Conservation (phyloP, 1,284 basidiomycete species). For the Boletus mariae region DNA sequence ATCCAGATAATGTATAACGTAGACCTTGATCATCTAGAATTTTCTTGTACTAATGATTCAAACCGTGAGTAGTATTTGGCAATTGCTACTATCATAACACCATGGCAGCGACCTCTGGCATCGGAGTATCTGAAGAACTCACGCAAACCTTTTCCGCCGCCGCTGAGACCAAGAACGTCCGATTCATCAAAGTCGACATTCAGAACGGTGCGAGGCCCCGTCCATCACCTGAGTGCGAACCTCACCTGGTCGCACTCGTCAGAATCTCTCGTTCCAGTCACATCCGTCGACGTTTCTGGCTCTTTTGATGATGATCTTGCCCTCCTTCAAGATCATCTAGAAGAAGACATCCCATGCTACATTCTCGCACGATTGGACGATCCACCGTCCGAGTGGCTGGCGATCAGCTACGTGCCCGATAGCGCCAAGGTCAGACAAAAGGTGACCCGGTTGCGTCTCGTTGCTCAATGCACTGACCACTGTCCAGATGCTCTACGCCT, state of each 20-base stretch:
- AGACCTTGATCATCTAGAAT: constrained; percentile 22
- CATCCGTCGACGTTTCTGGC: constrained; percentile 43
- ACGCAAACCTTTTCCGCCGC: constrained; percentile 54
- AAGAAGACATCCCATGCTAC: constrained; percentile 66
- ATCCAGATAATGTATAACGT: constrained; percentile 33
- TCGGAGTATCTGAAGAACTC: constrained; percentile 53
- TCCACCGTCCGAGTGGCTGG: constrained; percentile 61
- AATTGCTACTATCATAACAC: background rate
- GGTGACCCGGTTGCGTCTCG: constrained; percentile 36
- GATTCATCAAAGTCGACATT: constrained; percentile 75
- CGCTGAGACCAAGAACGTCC: constrained; percentile 44
- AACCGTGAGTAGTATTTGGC: background rate
- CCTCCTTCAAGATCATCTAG: constrained; percentile 53
- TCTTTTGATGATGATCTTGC: constrained; percentile 59
- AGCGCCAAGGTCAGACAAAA: constrained; percentile 72
- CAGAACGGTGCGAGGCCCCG: constrained; percentile 53
- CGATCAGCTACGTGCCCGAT: constrained; percentile 75
- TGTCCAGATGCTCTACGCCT: constrained; percentile 89
- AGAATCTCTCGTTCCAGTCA: constrained; percentile 67
- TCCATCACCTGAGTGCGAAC: constrained; percentile 20
- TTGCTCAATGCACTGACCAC: constrained; percentile 1
- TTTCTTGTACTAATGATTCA: constrained; percentile 8
- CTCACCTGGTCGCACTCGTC: constrained; percentile 23
- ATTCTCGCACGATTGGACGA: constrained; percentile 63
- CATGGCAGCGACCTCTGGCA: constrained; percentile 73